Evolutionary conservation across 2,329 filamentous ascomycete genomes (phyloP), one percentile per base, ranked within the genome.

Genomic region (Cladosporium oxysporum): DNA sequence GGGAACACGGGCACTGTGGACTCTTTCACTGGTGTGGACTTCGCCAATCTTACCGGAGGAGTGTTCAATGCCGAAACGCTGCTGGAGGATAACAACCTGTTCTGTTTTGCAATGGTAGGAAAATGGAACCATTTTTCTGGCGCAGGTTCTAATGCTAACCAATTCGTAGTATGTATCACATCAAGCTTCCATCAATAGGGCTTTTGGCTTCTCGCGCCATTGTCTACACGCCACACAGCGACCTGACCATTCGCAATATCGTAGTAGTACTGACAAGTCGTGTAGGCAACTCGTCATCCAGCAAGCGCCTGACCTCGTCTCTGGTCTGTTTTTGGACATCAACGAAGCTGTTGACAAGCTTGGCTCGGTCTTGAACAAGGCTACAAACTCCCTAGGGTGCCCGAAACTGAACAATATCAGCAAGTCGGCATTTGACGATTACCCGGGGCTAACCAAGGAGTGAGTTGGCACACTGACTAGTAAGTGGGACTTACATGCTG

Each of bases 21-120:
- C 68, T 72, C 71, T 37, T 79, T 75, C 71, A 71, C 71, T 33
- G 69, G 70, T 26, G 64, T 80, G 67, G 71, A 79, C 68, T 59
- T 77, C 11, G 67, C 59, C 12, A 69, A 75, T 52, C 64, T 82
- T 18, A 79, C 78, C 11, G 35, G 65, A 31, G 65, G 65, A 35
- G 35, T 64, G 4, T 37, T 58, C 44, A 64, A 66, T 44, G 35
- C 65, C 14, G 11, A 57, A 23, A 64, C 59, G 5, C 33, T 66
- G 29, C 26, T 59, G 12, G 21, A 66, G 29, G 81, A 80, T 16
- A 83, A 85, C 74, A 83, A 85, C 70, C 72, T 80, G 7, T 61
- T 79, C 18, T 84, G 83, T 67, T 81, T 82, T 66, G 76, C 68
- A 7, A 58, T 50, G 53, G 53, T 57, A 37, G 18, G 29, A 23